Conservation (phyloP, 257 asterid genomes). For the Solanum okadae region DNA sequence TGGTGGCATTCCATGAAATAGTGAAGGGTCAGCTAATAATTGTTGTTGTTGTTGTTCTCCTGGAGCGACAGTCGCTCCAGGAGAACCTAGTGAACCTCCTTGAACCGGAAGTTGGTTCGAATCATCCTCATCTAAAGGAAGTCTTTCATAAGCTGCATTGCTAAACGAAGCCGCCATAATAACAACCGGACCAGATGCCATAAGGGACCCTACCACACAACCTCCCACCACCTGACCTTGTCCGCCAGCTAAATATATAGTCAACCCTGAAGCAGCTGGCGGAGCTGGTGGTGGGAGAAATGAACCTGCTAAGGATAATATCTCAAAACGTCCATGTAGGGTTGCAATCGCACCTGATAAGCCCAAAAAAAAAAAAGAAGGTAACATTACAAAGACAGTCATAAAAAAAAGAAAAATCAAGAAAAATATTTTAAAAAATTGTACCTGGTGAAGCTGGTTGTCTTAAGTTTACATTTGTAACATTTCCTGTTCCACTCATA, state of each 20-base stretch:
- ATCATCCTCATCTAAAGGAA: conserved; percentile 76
- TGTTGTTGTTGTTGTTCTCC: conserved; percentile 15
- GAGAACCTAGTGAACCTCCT: conserved; percentile 22
- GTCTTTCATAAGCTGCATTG: conserved; percentile 82
- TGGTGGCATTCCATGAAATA: conserved; percentile 27
- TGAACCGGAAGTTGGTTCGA: conserved; percentile 4
- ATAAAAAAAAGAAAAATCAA: background rate
- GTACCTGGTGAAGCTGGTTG: conserved; percentile 75
- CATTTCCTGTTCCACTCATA: conserved; percentile 78
- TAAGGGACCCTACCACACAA: conserved; percentile 67
- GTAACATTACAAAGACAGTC: background rate
- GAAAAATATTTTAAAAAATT: background rate
- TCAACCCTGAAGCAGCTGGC: conserved; percentile 58
- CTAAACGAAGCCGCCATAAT: conserved; percentile 92
- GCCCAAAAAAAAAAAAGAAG: background rate
- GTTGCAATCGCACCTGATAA: conserved; percentile 44
- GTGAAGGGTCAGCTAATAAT: conserved; percentile 14
- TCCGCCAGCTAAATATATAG: conserved; percentile 76
- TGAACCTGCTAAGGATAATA: conserved; percentile 66
- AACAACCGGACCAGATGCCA: conserved; percentile 78
- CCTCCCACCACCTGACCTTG: conserved; percentile 98
- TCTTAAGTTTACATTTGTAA: conserved; percentile 64
- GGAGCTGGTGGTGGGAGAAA: conserved; percentile 93
- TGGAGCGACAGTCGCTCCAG: background rate
- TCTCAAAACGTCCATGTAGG: conserved; percentile 80